Percentiles rank a stretch among this genome's conserved stretches.
phyloP scores from a whole-genome alignment of 2,329 filamentous ascomycete genomes.

The Nigrospora oryzae region DNA sequence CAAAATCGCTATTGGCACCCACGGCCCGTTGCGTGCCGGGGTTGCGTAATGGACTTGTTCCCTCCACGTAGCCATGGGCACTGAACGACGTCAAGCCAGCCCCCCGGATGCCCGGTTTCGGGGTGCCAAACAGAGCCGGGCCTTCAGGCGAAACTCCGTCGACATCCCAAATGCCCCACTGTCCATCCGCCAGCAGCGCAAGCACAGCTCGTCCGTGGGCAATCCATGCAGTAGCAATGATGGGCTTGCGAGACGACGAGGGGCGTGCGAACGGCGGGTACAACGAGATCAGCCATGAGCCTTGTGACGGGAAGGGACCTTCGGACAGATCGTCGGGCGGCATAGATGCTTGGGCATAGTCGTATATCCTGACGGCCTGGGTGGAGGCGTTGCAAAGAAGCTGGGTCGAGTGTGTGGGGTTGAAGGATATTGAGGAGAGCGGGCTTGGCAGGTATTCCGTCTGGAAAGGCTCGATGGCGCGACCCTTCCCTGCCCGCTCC shows the following conservation, averaged over 20 bases:
- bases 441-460: slow-evolving; percentile 48
- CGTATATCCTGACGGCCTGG: slow-evolving; percentile 53
- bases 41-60: slow-evolving; percentile 46
- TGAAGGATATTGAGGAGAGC: slow-evolving; percentile 50
- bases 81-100: slow-evolving; percentile 51
- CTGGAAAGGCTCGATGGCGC: slow-evolving; percentile 44
- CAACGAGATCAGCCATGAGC: slow-evolving; percentile 56
- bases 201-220: slow-evolving; percentile 51
- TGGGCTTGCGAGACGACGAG: slow-evolving; percentile 43
- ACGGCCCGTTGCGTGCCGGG: slow-evolving; percentile 25
- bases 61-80: slow-evolving; percentile 51
- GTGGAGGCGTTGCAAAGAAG: slow-evolving; percentile 47
- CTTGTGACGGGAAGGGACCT: slow-evolving; percentile 45
- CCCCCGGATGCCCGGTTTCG: slow-evolving; percentile 44
- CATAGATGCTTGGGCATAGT: slow-evolving; percentile 46
- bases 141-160: slow-evolving; percentile 45
- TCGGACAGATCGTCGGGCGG: slow-evolving; percentile 40
- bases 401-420: slow-evolving; percentile 49
- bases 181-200: slow-evolving; percentile 51
- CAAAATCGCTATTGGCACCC: slow-evolving; percentile 39
- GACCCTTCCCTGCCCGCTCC: slow-evolving; percentile 27
- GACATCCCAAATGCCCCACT: slow-evolving; percentile 62
- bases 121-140: slow-evolving; percentile 37
- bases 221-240: slow-evolving; percentile 57
- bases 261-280: slow-evolving; percentile 47